A percentile compares a stretch with the other conserved stretches of the same genome.
Evolutionary conservation across 495 filamentous ascomycete genomes (phyloP).

Genomic region (Rostrohypoxylon terebratum): DNA sequence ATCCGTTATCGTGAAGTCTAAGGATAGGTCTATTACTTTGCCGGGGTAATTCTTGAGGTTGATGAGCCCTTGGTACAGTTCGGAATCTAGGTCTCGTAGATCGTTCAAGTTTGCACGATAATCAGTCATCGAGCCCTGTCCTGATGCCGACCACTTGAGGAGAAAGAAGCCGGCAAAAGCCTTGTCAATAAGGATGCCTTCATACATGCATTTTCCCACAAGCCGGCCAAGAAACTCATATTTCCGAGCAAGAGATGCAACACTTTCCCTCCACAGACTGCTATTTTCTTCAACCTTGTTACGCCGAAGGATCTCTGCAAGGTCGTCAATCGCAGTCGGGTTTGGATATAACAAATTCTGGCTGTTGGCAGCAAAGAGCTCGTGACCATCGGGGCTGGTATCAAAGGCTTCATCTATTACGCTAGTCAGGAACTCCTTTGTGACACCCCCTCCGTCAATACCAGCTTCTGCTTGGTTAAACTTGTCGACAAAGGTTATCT

Average conservation of each 20-base stretch:
- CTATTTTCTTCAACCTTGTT: slow-evolving; percentile 63
- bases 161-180: slow-evolving; percentile 96
- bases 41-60: slow-evolving; percentile 89
- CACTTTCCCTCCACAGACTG: slow-evolving; percentile 65
- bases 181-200: slow-evolving; percentile 95
- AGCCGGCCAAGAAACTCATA: slow-evolving; percentile 95
- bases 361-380: slow-evolving; percentile 85
- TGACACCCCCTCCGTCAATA: slow-evolving; percentile 97
- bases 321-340: slow-evolving; percentile 80
- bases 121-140: slow-evolving; percentile 68
- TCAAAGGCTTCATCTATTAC: slow-evolving; percentile 90
- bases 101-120: slow-evolving; percentile 94
- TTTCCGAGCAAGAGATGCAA: slow-evolving; percentile 73
- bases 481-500: slow-evolving; percentile 95
- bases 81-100: slow-evolving; percentile 89
- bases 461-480: slow-evolving; percentile 90
- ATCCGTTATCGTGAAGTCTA: slow-evolving; percentile 93
- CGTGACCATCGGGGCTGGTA: slow-evolving; percentile 47
- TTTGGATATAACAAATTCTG: slow-evolving; percentile 93
- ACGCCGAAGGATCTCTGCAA: slow-evolving; percentile 67
- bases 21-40: slow-evolving; percentile 80
- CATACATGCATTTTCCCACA: slow-evolving; percentile 97
- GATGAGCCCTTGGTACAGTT: slow-evolving; percentile 91
- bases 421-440: slow-evolving; percentile 96
- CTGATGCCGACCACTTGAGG: slow-evolving; percentile 89